Evolutionary conservation across 257 asterid genomes (phyloP).

Genomic region (Jasminum sambac): DNA sequence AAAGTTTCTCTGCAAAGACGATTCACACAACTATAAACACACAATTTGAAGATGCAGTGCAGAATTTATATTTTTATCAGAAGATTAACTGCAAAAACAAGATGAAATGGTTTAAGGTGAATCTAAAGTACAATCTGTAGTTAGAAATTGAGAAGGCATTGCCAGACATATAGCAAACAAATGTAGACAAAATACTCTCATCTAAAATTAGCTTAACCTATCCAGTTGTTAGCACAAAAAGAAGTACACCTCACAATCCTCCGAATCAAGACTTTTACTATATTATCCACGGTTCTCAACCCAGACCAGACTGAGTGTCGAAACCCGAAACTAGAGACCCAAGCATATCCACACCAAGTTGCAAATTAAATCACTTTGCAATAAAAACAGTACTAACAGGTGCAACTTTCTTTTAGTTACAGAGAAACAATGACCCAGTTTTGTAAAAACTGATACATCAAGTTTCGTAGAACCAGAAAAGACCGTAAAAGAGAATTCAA

Average conservation of each 20-base stretch:
- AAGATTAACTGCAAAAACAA: neutral
- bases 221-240: neutral
- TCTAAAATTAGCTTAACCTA: neutral
- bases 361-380: neutral
- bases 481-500: neutral
- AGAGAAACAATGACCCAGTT: neutral
- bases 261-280: neutral
- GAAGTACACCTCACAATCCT: neutral
- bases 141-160: neutral
- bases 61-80: neutral
- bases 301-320: neutral
- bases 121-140: neutral
- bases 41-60: neutral
- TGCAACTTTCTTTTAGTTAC: neutral
- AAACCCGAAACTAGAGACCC: neutral
- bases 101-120: neutral
- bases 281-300: neutral
- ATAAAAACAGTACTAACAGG: neutral
- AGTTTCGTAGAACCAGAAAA: neutral
- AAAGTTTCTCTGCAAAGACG: slow-evolving; percentile 64
- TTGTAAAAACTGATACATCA: neutral
- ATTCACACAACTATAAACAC: slow-evolving; percentile 13
- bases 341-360: neutral
- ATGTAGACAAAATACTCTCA: neutral
- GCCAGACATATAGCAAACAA: neutral